Conservation (phyloP, 805 yeast genomes). For the Candida ipomoeae region DNA sequence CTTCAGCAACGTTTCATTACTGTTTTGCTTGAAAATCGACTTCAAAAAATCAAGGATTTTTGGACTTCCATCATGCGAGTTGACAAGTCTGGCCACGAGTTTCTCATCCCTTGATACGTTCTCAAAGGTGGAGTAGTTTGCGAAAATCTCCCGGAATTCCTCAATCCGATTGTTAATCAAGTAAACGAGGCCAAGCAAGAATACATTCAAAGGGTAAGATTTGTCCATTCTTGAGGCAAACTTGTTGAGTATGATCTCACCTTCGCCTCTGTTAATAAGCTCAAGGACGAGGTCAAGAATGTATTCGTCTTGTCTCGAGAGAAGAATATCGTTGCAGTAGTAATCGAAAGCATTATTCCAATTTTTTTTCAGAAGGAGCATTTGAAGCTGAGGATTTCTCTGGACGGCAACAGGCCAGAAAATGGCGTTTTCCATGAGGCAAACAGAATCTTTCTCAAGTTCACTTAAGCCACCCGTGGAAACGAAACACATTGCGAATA, state of each 20-base stretch:
- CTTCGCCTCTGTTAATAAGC: slow-evolving; percentile 14
- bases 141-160: slow-evolving; percentile 22
- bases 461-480: slow-evolving; percentile 9
- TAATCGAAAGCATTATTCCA: slow-evolving; percentile 27
- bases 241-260: slow-evolving; percentile 6
- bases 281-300: slow-evolving; percentile 13
- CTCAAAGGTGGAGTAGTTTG: slow-evolving; percentile 21
- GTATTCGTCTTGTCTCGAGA: slow-evolving; percentile 4
- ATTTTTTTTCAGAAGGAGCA: slow-evolving; percentile 16
- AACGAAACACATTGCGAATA: slow-evolving; percentile 27
- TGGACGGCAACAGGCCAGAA: slow-evolving; percentile 28
- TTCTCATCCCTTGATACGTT: slow-evolving; percentile 8
- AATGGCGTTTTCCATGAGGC: slow-evolving; percentile 23
- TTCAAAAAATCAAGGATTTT: slow-evolving; percentile 21
- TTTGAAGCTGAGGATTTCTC: slow-evolving; percentile 17
- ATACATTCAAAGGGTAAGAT: slow-evolving; percentile 19
- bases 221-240: slow-evolving; percentile 18
- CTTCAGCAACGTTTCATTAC: slow-evolving; percentile 13
- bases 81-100: slow-evolving; percentile 11
- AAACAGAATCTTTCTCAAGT: slow-evolving; percentile 14
- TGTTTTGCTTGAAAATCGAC: slow-evolving; percentile 16
- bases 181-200: slow-evolving; percentile 33
- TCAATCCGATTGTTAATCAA: slow-evolving; percentile 27
- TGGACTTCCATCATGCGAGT: slow-evolving; percentile 14
- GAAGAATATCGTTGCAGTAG: slow-evolving; percentile 17